Conservation (phyloP, 805 yeast genomes). For the Peterozyma toletana region DNA sequence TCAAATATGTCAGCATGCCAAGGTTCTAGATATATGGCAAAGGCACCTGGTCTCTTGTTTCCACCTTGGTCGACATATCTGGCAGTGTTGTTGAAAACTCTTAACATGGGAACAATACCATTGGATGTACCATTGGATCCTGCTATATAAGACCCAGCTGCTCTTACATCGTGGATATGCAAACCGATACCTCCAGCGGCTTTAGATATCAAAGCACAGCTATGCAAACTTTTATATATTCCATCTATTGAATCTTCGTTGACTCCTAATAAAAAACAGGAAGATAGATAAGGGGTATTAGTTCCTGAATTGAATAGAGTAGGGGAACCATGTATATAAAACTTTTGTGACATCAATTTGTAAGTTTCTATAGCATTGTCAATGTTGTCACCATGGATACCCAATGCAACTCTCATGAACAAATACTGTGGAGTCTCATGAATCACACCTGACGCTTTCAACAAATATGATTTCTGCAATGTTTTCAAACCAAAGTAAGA, state of each 20-base stretch:
- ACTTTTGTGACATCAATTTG: slow-evolving; percentile 51
- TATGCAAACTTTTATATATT: slow-evolving; percentile 52
- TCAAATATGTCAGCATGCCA: slow-evolving; percentile 59
- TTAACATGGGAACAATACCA: slow-evolving; percentile 56
- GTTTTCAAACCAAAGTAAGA: slow-evolving; percentile 59
- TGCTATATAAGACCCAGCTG: slow-evolving; percentile 54
- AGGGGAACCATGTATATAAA: slow-evolving; percentile 57
- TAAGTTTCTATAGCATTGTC: slow-evolving; percentile 47
- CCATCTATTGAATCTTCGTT: slow-evolving; percentile 59
- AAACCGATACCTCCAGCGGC: slow-evolving; percentile 60
- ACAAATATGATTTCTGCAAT: slow-evolving; percentile 49
- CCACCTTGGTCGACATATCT: slow-evolving; percentile 63
- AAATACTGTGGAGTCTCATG: slow-evolving; percentile 59
- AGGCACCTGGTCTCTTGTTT: slow-evolving; percentile 59
- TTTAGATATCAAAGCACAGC: slow-evolving; percentile 56
- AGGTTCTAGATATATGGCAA: slow-evolving; percentile 54
- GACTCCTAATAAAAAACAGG: slow-evolving; percentile 60
- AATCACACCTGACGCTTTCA: slow-evolving; percentile 46
- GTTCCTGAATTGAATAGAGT: slow-evolving; percentile 59
- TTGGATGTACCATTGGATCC: slow-evolving; percentile 59
- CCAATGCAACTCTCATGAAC: slow-evolving; percentile 56
- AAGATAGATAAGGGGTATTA: slow-evolving; percentile 52
- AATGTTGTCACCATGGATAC: slow-evolving; percentile 51
- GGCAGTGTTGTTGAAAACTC: slow-evolving; percentile 58
- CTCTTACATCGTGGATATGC: slow-evolving; percentile 52